Percentiles rank a stretch among this genome's conserved stretches.
phyloP scores from a whole-genome alignment of 2,329 filamentous ascomycete species.

The Eurotiales sp. region DNA sequence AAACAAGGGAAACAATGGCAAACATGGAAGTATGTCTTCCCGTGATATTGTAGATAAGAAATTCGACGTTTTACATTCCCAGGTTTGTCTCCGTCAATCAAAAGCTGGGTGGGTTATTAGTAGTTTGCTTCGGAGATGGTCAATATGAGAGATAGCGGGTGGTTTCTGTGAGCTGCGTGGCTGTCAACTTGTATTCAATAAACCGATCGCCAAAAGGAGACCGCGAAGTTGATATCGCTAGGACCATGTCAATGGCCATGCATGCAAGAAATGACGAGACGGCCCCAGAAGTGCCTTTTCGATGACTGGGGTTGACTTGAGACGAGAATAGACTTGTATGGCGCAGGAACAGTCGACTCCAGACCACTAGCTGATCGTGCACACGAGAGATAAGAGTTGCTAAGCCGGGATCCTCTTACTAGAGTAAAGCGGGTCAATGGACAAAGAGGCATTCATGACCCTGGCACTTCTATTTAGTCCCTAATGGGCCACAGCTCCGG shows the following conservation, averaged over 20 bases:
- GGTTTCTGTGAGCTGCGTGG: not conserved
- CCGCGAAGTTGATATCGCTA: not conserved
- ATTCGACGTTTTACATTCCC: not conserved
- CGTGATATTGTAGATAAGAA: not conserved
- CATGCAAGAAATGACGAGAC: not conserved
- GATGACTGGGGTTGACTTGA: no score
- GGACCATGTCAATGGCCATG: not conserved
- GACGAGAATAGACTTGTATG: not conserved
- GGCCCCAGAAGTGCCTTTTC: no score
- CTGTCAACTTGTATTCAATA: not conserved
- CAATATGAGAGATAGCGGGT: no score
- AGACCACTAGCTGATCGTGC: not conserved
- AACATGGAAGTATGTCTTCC: not conserved
- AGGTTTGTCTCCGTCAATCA: not conserved
- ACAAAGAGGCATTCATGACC: not conserved
- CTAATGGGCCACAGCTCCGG: not conserved
- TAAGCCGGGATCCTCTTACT: not conserved
- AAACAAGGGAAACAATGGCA: not conserved
- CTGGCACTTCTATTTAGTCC: not conserved
- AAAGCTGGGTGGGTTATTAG: no score
- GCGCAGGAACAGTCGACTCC: not conserved
- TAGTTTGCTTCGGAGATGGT: no score
- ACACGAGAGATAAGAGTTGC: no score
- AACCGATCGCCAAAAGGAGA: not conserved
- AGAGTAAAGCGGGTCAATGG: not conserved